These are phyloP conservation scores for Pseudozyma flocculosa DNA, from an alignment of 1,284 basidiomycete species.

Conservation along the genomic window DNA sequence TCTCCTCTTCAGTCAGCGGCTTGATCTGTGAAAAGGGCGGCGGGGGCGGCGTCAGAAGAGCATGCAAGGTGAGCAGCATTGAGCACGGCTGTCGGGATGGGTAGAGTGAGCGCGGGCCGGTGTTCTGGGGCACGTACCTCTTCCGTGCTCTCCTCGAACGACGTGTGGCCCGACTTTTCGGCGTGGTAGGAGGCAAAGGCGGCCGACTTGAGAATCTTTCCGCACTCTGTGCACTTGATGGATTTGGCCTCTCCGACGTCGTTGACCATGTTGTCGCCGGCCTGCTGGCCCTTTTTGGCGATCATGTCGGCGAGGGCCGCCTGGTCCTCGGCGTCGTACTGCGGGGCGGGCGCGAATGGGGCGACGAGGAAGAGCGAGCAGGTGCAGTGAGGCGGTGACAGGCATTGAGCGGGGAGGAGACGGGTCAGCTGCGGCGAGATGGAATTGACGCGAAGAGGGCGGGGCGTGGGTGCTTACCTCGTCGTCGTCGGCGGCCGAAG, in stretches of 20 bases:
- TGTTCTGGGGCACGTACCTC: no score
- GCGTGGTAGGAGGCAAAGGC: constrained; percentile 91
- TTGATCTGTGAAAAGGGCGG: constrained; percentile 66
- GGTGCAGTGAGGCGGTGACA: no score
- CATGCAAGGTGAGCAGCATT: background rate
- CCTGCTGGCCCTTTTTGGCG: constrained; percentile 38
- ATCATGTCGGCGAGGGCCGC: constrained; percentile 41
- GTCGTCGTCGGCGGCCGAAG: constrained; percentile 14
- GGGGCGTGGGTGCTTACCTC: no score
- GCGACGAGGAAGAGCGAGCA: no score
- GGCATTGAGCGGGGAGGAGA: background rate
- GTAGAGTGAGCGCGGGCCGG: no score
- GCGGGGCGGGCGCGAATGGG: background rate
- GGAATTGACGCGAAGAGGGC: no score
- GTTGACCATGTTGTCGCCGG: constrained; percentile 33
- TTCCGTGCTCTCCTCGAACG: constrained; percentile 89
- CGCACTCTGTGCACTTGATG: constrained; percentile 53
- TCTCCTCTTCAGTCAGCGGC: constrained; percentile 93
- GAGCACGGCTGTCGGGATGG: no score
- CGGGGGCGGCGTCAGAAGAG: no score
- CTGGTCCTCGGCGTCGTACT: constrained; percentile 50
- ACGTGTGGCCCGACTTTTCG: constrained; percentile 83
- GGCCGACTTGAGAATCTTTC: constrained; percentile 67
- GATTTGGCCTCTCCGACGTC: constrained; percentile 44
- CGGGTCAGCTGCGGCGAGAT: no score